These are phyloP conservation scores for Canavalia gladiata DNA, from an alignment of 306 rosid species.

Conservation along the genomic window DNA sequence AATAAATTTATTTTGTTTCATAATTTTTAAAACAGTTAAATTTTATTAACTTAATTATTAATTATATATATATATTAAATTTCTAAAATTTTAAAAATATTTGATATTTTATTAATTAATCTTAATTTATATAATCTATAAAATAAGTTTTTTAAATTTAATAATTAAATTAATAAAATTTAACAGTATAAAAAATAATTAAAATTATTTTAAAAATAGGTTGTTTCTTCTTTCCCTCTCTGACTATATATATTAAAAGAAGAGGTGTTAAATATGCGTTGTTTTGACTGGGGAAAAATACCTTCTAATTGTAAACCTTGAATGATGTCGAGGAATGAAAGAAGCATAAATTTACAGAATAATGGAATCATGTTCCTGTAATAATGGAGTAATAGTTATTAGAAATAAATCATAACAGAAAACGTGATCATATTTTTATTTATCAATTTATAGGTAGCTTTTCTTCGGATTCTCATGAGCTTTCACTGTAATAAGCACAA, in stretches of 20 bases:
- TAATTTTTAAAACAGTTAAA: no score
- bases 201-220: no score
- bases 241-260: neutral
- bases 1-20: no score
- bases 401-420: slow-evolving; percentile 25
- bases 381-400: slow-evolving; percentile 50
- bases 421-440: neutral
- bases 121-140: no score
- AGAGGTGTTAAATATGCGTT: slow-evolving; percentile 8
- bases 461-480: slow-evolving; percentile 7
- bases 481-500: slow-evolving; percentile 9
- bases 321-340: slow-evolving; percentile 34
- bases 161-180: no score
- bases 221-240: no score
- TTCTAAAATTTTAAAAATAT: no score
- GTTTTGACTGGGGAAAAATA: slow-evolving; percentile 3
- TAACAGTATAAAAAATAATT: no score
- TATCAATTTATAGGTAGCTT: neutral
- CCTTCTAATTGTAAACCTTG: slow-evolving; percentile 37
- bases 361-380: slow-evolving; percentile 57
- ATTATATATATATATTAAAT: no score
- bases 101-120: no score
- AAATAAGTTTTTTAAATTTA: no score
- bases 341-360: slow-evolving; percentile 56
- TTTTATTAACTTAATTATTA: no score